These are phyloP conservation scores for Bullera alba DNA, from an alignment of 768 basidiomycete species.

Conservation along the genomic window DNA sequence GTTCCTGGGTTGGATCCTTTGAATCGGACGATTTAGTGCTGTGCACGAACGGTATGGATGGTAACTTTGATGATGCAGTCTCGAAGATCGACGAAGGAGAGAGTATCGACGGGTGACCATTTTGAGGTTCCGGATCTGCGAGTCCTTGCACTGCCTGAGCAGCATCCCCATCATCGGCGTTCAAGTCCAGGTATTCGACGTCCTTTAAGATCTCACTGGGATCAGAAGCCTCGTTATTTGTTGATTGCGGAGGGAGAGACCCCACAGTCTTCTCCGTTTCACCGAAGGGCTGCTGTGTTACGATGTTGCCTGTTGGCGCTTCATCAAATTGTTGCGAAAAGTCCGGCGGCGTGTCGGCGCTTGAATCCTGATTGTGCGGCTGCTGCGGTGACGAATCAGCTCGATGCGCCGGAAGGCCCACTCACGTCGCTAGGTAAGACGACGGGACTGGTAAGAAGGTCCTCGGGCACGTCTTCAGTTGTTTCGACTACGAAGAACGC, in stretches of 20 bases:
- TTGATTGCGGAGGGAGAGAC: constrained; percentile 4
- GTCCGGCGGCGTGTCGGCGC: neutral
- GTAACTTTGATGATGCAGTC: constrained; percentile 25
- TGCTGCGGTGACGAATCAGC: constrained; percentile 3
- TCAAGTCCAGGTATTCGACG: constrained; percentile 74
- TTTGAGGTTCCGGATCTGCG: too few species aligned
- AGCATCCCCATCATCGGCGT: too few species aligned
- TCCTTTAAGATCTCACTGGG: too few species aligned
- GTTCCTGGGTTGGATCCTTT: too few species aligned
- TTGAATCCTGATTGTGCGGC: neutral
- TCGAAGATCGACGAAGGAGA: constrained; percentile 38
- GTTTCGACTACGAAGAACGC: constrained; percentile 99
- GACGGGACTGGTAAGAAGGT: constrained; percentile 88
- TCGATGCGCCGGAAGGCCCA: neutral
- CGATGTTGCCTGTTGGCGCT: neutral
- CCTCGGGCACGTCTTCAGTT: constrained; percentile 83
- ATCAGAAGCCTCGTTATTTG: constrained; percentile 1
- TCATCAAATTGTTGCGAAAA: neutral
- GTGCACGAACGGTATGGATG: constrained; percentile 13
- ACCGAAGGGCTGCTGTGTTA: constrained; percentile 42
- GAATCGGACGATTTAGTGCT: too few species aligned
- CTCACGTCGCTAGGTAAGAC: constrained; percentile 49
- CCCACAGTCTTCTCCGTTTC: constrained; percentile 21
- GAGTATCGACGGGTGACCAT: neutral
- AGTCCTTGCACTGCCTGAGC: neutral